Conservation (phyloP, 164 flowering plant genomes). For the Pachysandra terminalis region DNA sequence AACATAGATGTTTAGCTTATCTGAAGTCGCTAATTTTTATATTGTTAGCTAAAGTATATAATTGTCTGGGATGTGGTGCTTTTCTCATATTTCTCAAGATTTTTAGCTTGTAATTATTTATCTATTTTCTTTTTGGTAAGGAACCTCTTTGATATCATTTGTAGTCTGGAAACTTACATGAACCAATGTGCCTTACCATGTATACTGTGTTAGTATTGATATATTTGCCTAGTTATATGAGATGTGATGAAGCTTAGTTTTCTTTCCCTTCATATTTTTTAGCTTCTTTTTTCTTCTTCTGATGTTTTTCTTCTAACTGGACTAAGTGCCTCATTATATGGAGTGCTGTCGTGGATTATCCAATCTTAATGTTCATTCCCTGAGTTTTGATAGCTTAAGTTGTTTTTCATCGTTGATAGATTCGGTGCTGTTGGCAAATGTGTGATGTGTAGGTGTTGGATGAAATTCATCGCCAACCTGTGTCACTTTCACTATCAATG, state of each 20-base stretch:
- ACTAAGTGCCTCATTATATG: no score
- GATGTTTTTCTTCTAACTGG: background rate
- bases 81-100: background rate
- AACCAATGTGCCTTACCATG: background rate
- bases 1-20: no score
- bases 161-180: background rate
- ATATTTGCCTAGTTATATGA: background rate
- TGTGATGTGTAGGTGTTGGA: constrained; percentile 64
- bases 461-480: constrained; percentile 82
- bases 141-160: no score
- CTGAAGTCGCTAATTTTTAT: no score
- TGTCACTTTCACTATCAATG: constrained; percentile 58
- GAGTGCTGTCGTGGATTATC: background rate
- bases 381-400: background rate
- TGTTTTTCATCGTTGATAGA: background rate
- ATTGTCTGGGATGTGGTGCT: no score
- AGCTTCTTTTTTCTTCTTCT: background rate
- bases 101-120: background rate
- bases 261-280: no score
- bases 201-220: background rate
- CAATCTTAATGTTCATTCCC: background rate
- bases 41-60: no score
- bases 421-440: constrained; percentile 6
- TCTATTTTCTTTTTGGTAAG: no score
- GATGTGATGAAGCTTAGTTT: background rate